Evolutionary conservation across 2,329 filamentous ascomycete species (phyloP), one percentile per base, ranked within the genome.

Genomic region (Sporothrix phasma): DNA sequence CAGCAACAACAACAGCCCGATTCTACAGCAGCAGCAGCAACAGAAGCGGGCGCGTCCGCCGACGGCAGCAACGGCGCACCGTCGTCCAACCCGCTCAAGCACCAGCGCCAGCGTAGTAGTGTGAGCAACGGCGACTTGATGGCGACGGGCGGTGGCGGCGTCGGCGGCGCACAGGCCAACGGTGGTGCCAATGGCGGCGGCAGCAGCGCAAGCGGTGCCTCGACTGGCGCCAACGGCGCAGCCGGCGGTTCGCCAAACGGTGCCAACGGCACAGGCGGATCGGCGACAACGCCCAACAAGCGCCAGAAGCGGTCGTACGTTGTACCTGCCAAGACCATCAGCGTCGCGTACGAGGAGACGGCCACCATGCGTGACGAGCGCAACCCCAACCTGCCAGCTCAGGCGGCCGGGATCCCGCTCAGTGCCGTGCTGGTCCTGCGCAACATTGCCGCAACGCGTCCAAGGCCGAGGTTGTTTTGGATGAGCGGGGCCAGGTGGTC

Each of bases 321-420:
- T 68, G 73, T 81, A 49, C 81, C 83, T 1, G 81, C 82, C 47
- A 81, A 80, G 72, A 84, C 79, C 5, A 80, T 86, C 73, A 74
- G 75, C 5, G 73, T 87, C 34, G 75, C 77, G 1, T 81, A 78
- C 69, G 81, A 86, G 66, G 80, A 84, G 71, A 88, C 85, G 3
- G 73, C 78, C 51, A 79, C 78, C 43, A 78, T 79, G 39, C 79
- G 81, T 11, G 83, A 86, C 69, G 83, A 85, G 72, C 77, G 80
- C 54, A 84, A 84, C 67, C 80, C 81, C 11, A 82, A 85, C 66
- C 79, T 78, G 8, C 76, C 80, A 5, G 77, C 80, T 2, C 83
- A 91, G 70, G 87, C 89, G 2, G 88, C 87, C 0, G 90, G 90
- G 5, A 86, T 93, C 41, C 88, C 90, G n/a, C 79, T 93, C 6